Percentiles rank a stretch among this genome's conserved stretches.
phyloP scores from a whole-genome alignment of 805 yeast species.

The Starmerella apicola region DNA sequence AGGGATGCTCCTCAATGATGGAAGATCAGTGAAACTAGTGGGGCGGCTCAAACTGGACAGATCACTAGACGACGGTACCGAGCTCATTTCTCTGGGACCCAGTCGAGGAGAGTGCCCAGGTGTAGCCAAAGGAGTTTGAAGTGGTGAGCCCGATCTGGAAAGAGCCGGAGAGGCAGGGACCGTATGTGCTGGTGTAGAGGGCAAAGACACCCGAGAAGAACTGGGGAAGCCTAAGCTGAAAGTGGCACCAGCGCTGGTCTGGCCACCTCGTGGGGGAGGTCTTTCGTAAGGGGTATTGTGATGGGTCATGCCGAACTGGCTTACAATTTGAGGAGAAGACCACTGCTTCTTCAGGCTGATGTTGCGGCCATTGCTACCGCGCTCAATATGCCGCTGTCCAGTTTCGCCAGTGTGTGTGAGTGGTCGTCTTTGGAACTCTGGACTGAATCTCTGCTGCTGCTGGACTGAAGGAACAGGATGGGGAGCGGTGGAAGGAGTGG shows the following conservation, averaged over 20 bases:
- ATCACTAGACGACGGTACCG: constrained; percentile 4
- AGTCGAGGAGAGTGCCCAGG: constrained; percentile 36
- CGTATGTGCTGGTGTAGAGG: constrained; percentile 32
- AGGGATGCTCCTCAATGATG: constrained; percentile 8
- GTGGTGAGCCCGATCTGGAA: constrained; percentile 29
- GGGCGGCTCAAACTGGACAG: not conserved
- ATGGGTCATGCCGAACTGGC: constrained; percentile 15
- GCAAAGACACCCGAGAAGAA: constrained; percentile 24
- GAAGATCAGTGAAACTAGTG: constrained; percentile 11
- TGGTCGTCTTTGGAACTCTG: not conserved
- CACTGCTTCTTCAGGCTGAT: constrained; percentile 17
- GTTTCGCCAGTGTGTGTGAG: no score
- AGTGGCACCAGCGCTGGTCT: constrained; percentile 20
- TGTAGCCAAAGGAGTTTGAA: constrained; percentile 34
- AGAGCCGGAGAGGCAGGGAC: constrained; percentile 34
- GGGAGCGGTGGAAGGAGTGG: not conserved
- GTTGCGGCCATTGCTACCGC: constrained; percentile 1
- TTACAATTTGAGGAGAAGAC: constrained; percentile 22
- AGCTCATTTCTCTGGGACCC: constrained; percentile 26
- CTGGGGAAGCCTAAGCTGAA: constrained; percentile 17
- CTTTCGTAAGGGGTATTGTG: constrained; percentile 23
- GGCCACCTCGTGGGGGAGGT: no score
- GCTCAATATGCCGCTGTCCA: no score
- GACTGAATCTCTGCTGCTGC: not conserved
- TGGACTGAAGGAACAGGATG: constrained; percentile 2